Evolutionary conservation across 768 basidiomycete species (phyloP), one percentile per base, ranked within the genome.

Genomic region (Calocybe cyanea): DNA sequence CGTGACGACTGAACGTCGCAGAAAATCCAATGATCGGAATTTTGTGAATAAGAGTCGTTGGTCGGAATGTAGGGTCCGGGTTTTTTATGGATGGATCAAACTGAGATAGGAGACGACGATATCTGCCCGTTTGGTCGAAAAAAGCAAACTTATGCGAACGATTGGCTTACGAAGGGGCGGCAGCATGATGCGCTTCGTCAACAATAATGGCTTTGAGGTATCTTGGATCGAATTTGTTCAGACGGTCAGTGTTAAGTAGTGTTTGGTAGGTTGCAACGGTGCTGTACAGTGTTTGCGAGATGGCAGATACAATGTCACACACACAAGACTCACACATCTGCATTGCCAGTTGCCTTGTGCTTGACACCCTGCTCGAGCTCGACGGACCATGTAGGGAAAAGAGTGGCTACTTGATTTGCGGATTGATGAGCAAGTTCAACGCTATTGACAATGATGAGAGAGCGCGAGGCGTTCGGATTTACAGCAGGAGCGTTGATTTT

Each of bases 141-240:
- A 11, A n/a, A 20, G 6, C n/a, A 25, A 4, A 46, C 41, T 38
- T 4, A 45, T 23, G n/a, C 28, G 23, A 9, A 20, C 31, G 11
- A 42, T 20, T 10, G 8, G 69, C 81, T 44, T 67, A 94, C 82
- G 93, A 92, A 23, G 85, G 83, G 7, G 94, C 89, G 31, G 90
- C 93, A 21, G 94, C 88, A 63, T 98, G 95, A 61, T 97, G 95
- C 0, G 94, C 94, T 65, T 96, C 93, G 57, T 96, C 93, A 2
- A 96, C 72, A 36, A 95, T 81, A 48, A 96, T 71, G 13, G 85
- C 86, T 56, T 86, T 91, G 50, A 90, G 64, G 37, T 50, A 57
- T 8, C 63, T 57, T 2, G 86, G 84, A 57, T 83, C 71, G 60
- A 94, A 95, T 60, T 94, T 95, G 5, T 70, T 70, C 44, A 92